Percentiles rank a stretch among this genome's conserved stretches.
Evolutionary conservation across 2,329 filamentous ascomycete species (phyloP).

Genomic region (Talaromyces pinophilus): DNA sequence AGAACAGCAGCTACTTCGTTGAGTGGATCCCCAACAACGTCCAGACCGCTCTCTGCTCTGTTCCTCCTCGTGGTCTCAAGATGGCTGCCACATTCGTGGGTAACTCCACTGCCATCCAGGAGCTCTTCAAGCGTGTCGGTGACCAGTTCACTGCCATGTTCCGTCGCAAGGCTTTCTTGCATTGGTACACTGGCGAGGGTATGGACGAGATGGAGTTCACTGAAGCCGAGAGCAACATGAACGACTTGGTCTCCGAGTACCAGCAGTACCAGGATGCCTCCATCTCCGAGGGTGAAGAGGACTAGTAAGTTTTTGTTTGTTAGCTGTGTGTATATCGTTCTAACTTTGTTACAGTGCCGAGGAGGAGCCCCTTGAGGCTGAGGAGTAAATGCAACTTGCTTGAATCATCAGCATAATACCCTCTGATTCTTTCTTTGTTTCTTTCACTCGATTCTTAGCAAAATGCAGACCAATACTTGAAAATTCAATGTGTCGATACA

Average conservation of each 20-base stretch:
- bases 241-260: slow-evolving; percentile 98
- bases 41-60: slow-evolving; percentile 98
- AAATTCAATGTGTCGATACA: slow-evolving; percentile 14
- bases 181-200: slow-evolving; percentile 99
- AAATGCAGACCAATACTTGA: slow-evolving; percentile 1
- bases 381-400: slow-evolving; percentile 59
- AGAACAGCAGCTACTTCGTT: slow-evolving; percentile 99
- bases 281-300: slow-evolving; percentile 95
- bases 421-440: slow-evolving; percentile 18
- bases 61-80: slow-evolving; percentile 94
- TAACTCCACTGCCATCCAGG: slow-evolving; percentile 99
- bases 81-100: slow-evolving; percentile 99
- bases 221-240: slow-evolving; percentile 99
- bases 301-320: slow-evolving; percentile 58
- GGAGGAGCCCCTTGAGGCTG: slow-evolving; percentile 71
- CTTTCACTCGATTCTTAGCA: slow-evolving; percentile 3
- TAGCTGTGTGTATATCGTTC: slow-evolving; percentile 4
- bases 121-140: slow-evolving; percentile 99
- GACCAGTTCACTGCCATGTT: slow-evolving; percentile 99
- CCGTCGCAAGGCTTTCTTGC: slow-evolving; percentile 99
- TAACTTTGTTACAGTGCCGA: slow-evolving; percentile 57
- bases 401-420: slow-evolving; percentile 23
- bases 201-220: slow-evolving; percentile 99
- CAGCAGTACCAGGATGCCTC: slow-evolving; percentile 99
- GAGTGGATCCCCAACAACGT: slow-evolving; percentile 99